Conservation (phyloP, 1,139 yeast species). For the Pichia sp. region DNA sequence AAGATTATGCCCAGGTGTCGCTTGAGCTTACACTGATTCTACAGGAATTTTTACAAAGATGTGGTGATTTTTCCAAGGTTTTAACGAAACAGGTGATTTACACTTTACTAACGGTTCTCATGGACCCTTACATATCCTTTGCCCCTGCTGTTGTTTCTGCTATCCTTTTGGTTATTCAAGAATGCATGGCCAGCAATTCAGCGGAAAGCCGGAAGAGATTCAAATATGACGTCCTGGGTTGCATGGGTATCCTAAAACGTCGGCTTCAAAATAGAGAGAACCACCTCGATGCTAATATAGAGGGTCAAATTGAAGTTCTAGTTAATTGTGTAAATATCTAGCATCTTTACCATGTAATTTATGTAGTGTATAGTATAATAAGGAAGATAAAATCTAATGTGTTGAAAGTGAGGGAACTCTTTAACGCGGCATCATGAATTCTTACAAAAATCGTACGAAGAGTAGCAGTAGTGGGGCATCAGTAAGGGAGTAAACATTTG, state of each 20-base stretch:
- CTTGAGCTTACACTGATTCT: constrained; percentile 16
- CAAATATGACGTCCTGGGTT: constrained; percentile 14
- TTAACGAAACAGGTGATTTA: constrained; percentile 22
- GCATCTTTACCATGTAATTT: not conserved
- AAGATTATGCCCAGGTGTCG: constrained; percentile 23
- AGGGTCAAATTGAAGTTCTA: not conserved
- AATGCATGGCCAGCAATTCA: constrained; percentile 1
- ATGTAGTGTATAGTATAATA: no score
- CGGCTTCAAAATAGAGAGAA: constrained; percentile 4
- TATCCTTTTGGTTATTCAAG: not conserved
- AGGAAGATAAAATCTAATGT: not conserved
- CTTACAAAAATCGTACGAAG: no score
- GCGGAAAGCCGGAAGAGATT: not conserved
- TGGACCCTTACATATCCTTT: constrained; percentile 27
- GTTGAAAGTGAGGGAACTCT: no score
- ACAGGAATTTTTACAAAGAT: constrained; percentile 13
- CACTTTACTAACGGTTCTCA: constrained; percentile 22
- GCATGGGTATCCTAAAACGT: constrained; percentile 13
- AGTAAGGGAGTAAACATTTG: no score
- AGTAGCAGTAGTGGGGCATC: no score
- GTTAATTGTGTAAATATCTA: constrained; percentile 1
- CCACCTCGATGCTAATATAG: not conserved
- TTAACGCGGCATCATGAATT: no score
- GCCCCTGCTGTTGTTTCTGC: constrained; percentile 11
- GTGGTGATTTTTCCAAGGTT: constrained; percentile 21